Evolutionary conservation across 2,329 filamentous ascomycete species (phyloP), one percentile per base, ranked within the genome.

Genomic region (Clarireedia homoeocarpa): DNA sequence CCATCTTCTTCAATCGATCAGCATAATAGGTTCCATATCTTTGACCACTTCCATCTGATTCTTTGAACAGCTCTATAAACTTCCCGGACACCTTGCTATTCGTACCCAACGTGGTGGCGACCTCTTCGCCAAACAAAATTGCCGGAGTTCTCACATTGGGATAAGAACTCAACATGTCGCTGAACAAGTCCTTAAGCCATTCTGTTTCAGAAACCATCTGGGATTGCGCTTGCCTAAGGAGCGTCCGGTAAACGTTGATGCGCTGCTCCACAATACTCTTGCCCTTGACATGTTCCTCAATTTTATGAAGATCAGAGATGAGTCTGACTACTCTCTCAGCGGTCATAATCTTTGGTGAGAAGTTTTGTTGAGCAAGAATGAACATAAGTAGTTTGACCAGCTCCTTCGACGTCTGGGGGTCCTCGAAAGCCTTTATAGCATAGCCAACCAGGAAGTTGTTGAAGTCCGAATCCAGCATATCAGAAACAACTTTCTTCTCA

Each of bases 101-200:
- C 34, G 82, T 81, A 2, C 89, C 88, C 4, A 94, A 76, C 1
- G 75, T 72, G 58, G 85, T 82, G 7, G 86, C 85, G 20, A 87
- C 84, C 55, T 90, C 82, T 2, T 85, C 76, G 1, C 89, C 89
- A 10, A 94, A 77, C 26, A 80, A 76, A 50, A 97, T 85, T 2
- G 91, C 91, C 45, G 85, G 81, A 5, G 76, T 75, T 48, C 89
- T 82, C 47, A 92, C 86, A 42, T 96, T 90, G 64, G 85, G 86
- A 49, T 91, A 75, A 34, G 75, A 83, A 70, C 89, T 91, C 40
- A 95, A 77, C 77, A 96, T 85, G 50, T 90, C 89, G 20, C 83
- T 83, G 61, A 97, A 84, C 20, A 96, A 74, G 68, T 95, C 86
- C 51, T 86, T 79, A 49, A 96, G 76, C 92, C 94, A 99, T 58